phyloP scores from a whole-genome alignment of 768 basidiomycete genomes.

The Agrocybe pediades region DNA sequence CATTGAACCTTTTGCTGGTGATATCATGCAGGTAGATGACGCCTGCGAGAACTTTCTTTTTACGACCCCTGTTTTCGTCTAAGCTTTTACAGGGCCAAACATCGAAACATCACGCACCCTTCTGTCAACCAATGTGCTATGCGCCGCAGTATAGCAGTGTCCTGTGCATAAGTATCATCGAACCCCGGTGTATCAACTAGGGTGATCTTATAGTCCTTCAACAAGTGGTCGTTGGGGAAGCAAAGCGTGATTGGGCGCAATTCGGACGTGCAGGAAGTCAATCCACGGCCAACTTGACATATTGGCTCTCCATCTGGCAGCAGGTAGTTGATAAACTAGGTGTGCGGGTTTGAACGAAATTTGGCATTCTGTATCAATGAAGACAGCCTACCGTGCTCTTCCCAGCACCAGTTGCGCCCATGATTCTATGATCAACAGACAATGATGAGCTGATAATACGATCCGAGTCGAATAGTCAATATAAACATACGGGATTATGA shows the following conservation, averaged over 20 bases:
- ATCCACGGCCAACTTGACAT: background rate
- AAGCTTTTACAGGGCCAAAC: background rate
- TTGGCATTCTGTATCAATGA: background rate
- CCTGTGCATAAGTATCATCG: background rate
- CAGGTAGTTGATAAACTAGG: background rate
- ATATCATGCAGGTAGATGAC: conserved; percentile 9
- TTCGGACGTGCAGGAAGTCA: conserved; percentile 1
- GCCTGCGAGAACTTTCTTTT: background rate
- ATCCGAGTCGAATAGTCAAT: too few species aligned
- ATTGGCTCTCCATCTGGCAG: background rate
- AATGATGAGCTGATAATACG: too few species aligned
- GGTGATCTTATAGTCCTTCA: background rate
- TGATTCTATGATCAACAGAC: background rate
- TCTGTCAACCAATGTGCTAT: background rate
- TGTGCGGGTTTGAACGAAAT: background rate
- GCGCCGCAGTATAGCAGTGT: background rate
- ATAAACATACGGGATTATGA: background rate
- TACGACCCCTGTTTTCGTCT: background rate
- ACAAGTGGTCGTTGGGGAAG: background rate
- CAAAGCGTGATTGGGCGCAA: background rate
- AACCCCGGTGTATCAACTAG: conserved; percentile 5
- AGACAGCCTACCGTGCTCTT: background rate
- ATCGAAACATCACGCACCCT: background rate
- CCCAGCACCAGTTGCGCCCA: background rate
- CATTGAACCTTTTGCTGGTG: background rate